Evolutionary conservation across 2,329 filamentous ascomycete genomes (phyloP), one percentile per base, ranked within the genome.

Genomic region (Aspergillus felis): DNA sequence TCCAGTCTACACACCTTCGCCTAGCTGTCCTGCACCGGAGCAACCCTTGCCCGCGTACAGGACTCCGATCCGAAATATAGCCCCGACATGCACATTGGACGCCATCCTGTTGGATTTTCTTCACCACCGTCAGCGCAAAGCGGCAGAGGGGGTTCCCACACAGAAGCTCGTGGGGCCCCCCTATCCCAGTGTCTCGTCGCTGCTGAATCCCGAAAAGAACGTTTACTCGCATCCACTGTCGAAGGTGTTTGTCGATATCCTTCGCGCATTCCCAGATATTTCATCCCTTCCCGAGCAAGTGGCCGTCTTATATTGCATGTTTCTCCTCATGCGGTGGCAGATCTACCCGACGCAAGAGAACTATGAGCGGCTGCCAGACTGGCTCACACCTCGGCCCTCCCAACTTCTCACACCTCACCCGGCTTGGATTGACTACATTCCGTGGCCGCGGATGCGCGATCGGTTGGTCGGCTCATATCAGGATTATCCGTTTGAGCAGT

Each of bases 271-370:
- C 65, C 90, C 91, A 0, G 87, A 90, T 65, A 85, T 96, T 29
- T 84, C 82, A 3, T 82, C 81, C n/a, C 81, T 95, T 0, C 91
- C 92, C 0, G 91, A 96, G 74, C 88, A 90, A 66, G 85, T 95
- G 0, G 91, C 89, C 8, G 85, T 91, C 6, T 81, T 96, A 7
- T 95, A 92, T 71, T 79, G 88, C 68, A 95, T 96, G 90, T 96
- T 95, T 74, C 81, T 92, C 32, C 71, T 92, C 61, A 91, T 94
- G 87, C 84, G 88, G 46, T 96, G 92, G 90, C 87, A 91, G 70
- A 88, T 96, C 56, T 84, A 84, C 28, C 91, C 91, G 0, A 90
- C 90, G 0, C 81, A 82, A 59, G 88, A 92, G 64, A 95, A 92
- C 75, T 92, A 89, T 72, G 84, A 91, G 25, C 82, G 88, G 3